phyloP scores from a whole-genome alignment of 176 grass and related monocot genomes.

The Saccharum spontaneum region DNA sequence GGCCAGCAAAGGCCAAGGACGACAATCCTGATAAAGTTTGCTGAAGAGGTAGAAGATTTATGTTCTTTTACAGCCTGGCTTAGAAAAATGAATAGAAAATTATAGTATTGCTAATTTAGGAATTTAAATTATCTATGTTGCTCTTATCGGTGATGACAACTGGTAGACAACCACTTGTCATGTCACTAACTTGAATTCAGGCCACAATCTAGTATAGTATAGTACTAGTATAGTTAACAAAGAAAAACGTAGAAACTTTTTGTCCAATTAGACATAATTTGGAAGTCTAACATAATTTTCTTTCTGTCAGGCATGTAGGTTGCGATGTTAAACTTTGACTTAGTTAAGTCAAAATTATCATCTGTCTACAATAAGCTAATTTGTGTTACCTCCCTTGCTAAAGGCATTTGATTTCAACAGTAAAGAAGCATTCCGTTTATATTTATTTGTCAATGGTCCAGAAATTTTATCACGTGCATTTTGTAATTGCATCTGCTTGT shows the following conservation, averaged over 20 bases:
- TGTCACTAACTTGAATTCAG: background rate
- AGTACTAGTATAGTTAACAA: background rate
- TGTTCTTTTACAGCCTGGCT: background rate
- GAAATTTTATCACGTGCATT: background rate
- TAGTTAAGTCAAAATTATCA: background rate
- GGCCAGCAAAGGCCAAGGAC: constrained; percentile 91
- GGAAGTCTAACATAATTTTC: background rate
- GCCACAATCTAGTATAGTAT: background rate
- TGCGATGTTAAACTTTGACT: background rate
- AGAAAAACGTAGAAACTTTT: background rate
- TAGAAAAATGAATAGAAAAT: background rate
- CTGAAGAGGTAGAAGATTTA: constrained; percentile 72
- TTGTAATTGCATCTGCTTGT: background rate
- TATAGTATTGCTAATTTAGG: background rate
- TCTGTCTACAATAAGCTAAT: background rate
- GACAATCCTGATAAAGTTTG: constrained; percentile 97
- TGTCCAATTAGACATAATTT: background rate
- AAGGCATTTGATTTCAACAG: background rate
- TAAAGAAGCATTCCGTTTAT: background rate
- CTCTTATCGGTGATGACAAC: background rate
- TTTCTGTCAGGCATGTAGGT: background rate
- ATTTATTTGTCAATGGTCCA: background rate
- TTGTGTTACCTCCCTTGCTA: background rate
- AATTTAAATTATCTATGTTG: constrained; percentile 8
- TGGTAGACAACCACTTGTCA: background rate